These are phyloP conservation scores for Starmera quercuum DNA, from an alignment of 805 yeast species.

Conservation along the genomic window DNA sequence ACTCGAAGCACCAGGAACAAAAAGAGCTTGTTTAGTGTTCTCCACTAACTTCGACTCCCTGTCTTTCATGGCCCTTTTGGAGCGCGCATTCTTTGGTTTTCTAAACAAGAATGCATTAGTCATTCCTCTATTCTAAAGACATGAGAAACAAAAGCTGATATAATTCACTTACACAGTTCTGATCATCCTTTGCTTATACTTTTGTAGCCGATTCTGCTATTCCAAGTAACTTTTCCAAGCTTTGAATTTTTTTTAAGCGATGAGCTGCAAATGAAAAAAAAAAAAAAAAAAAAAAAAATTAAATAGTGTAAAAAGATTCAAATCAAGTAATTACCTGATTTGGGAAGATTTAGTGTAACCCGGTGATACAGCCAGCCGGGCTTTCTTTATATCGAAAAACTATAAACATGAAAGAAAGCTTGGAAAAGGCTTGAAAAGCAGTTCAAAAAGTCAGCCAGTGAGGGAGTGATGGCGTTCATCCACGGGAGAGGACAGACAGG, in stretches of 20 bases:
- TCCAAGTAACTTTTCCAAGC: neutral
- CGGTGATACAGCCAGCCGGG: too few species aligned
- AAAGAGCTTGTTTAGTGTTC: slow-evolving; percentile 82
- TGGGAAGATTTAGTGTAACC: too few species aligned
- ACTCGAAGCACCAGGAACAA: slow-evolving; percentile 82
- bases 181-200: slow-evolving; percentile 17
- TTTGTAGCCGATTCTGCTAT: neutral
- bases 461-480: too few species aligned
- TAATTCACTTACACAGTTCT: slow-evolving; percentile 30
- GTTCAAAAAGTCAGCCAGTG: too few species aligned
- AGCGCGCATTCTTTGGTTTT: slow-evolving; percentile 90
- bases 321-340: too few species aligned
- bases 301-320: too few species aligned
- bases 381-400: too few species aligned
- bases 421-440: too few species aligned
- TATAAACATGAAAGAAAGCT: too few species aligned
- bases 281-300: too few species aligned
- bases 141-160: slow-evolving; percentile 15
- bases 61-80: slow-evolving; percentile 88
- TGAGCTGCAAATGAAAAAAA: too few species aligned
- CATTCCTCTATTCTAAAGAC: slow-evolving; percentile 7
- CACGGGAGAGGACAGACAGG: too few species aligned
- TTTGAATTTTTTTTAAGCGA: neutral
- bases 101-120: slow-evolving; percentile 24
- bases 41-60: slow-evolving; percentile 85